Evolutionary conservation across 2,329 filamentous ascomycete genomes (phyloP).

Genomic region (Colletotrichum incanum): DNA sequence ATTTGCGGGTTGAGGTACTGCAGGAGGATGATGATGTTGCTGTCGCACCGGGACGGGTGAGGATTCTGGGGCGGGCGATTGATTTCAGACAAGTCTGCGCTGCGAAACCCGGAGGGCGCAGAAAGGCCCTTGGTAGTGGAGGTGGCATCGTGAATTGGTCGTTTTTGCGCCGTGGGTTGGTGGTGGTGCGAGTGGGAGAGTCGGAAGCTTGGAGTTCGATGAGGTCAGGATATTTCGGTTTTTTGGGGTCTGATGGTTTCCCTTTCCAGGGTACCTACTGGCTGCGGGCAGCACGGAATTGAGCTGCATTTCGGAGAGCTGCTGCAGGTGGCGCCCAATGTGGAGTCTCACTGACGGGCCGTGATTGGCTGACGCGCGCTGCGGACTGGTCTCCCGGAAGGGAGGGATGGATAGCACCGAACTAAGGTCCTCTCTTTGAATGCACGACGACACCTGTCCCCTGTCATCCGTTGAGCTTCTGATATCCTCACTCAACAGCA

Average conservation of each 20-base stretch:
- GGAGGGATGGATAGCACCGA: conserved; percentile 8
- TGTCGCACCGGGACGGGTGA: not conserved
- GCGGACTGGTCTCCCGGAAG: conserved; percentile 23
- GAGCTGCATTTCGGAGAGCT: conserved; percentile 22
- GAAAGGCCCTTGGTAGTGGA: conserved; percentile 18
- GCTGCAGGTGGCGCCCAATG: conserved; percentile 7
- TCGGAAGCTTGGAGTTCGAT: conserved; percentile 18
- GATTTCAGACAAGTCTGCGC: conserved; percentile 11
- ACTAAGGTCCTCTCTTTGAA: conserved; percentile 2
- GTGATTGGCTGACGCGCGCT: not conserved
- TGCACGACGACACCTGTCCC: conserved; percentile 39
- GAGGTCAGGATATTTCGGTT: conserved; percentile 38
- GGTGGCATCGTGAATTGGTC: conserved; percentile 25
- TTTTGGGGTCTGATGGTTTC: conserved; percentile 12
- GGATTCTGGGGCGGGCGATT: not conserved
- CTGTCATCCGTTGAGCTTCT: conserved; percentile 21
- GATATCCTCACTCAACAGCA: conserved; percentile 9
- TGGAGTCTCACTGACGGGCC: conserved; percentile 4
- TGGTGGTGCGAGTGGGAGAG: conserved; percentile 16
- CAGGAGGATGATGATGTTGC: not conserved
- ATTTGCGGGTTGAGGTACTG: conserved; percentile 20
- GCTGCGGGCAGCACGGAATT: not conserved
- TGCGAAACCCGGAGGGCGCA: conserved; percentile 8
- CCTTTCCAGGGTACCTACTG: conserved; percentile 24
- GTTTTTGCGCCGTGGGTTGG: not conserved